Percentiles rank a stretch among this genome's conserved stretches.
phyloP scores from a whole-genome alignment of 2,329 filamentous ascomycete genomes.

The Penicillium frequentans region DNA sequence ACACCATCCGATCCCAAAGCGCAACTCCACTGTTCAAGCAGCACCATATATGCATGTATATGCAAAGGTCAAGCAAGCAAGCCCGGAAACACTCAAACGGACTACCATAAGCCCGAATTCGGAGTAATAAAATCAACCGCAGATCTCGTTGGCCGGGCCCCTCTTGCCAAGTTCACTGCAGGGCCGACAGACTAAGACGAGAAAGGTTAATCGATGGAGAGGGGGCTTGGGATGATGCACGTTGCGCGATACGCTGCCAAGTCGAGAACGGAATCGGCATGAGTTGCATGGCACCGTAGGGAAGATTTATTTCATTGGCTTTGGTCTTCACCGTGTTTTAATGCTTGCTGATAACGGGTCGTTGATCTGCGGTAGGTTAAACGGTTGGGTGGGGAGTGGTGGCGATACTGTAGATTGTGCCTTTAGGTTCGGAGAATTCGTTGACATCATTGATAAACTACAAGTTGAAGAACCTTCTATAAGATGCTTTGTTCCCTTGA shows the following conservation, averaged over 20 bases:
- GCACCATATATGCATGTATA: neutral
- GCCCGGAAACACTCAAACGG: neutral
- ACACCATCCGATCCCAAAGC: neutral
- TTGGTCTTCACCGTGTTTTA: neutral
- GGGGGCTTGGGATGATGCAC: neutral
- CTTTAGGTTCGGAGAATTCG: neutral
- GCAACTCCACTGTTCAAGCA: neutral
- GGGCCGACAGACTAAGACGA: constrained; percentile 18
- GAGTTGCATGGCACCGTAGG: neutral
- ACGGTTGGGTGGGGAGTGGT: neutral
- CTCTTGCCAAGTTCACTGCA: neutral
- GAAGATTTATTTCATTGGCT: neutral
- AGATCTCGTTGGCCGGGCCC: neutral
- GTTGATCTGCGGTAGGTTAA: neutral
- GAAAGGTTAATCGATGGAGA: constrained; percentile 19
- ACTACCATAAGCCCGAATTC: neutral
- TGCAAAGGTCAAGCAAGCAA: neutral
- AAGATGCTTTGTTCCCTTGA: no score
- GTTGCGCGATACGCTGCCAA: neutral
- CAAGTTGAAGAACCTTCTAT: neutral
- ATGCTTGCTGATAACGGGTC: neutral
- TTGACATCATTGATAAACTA: neutral
- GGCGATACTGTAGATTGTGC: neutral
- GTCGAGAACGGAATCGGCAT: neutral
- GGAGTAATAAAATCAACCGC: neutral